phyloP scores from a whole-genome alignment of 169 alveolate genomes.

The Perkinsus olseni region DNA sequence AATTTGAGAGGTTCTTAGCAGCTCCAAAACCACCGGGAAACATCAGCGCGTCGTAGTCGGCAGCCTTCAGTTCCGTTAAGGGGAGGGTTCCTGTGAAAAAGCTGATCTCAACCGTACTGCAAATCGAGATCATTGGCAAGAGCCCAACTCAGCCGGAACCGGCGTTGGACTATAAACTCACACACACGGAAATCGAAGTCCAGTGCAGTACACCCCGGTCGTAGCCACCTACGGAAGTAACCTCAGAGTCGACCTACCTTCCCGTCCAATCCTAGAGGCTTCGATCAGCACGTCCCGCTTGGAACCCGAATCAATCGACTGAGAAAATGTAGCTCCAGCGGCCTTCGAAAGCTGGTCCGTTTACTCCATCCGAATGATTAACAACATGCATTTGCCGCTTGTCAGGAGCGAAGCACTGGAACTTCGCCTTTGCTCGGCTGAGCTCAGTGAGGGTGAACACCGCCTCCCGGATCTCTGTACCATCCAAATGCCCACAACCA shows the following conservation, averaged over 20 bases:
- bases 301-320: constrained; percentile 15
- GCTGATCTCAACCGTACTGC: too few relatives aligned
- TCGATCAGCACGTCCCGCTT: constrained; percentile 39
- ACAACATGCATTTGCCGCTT: constrained; percentile 28
- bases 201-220: too few relatives aligned
- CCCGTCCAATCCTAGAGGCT: constrained; percentile 53
- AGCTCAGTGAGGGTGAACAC: constrained; percentile 34
- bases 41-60: constrained; percentile 38
- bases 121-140: too few relatives aligned
- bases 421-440: constrained; percentile 12
- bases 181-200: too few relatives aligned
- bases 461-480: constrained; percentile 47
- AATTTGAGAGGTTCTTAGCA: constrained; percentile 46
- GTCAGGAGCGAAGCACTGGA: constrained; percentile 39
- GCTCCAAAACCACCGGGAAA: constrained; percentile 64
- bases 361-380: constrained; percentile 37
- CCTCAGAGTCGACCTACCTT: too few relatives aligned
- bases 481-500: constrained; percentile 56
- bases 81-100: background rate
- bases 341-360: background rate
- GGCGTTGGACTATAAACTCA: too few relatives aligned
- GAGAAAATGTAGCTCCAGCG: background rate
- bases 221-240: too few relatives aligned
- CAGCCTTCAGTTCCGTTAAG: constrained; percentile 14
- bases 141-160: too few relatives aligned